Conservation (phyloP, 2,329 filamentous ascomycete species). For the Cryphonectria radicalis region DNA sequence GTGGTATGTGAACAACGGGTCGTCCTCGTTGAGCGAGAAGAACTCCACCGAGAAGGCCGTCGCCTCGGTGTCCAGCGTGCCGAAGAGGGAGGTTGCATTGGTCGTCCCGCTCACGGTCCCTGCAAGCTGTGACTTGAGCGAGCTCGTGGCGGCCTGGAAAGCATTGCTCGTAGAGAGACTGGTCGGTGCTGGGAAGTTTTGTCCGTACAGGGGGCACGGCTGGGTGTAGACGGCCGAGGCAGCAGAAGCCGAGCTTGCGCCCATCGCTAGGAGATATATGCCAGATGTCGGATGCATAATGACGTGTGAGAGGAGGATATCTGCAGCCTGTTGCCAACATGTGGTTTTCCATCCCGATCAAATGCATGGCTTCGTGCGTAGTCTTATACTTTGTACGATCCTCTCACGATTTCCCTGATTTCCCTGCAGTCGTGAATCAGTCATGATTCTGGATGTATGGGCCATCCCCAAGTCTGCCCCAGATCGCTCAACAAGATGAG, state of each 20-base stretch:
- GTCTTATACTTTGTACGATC: neutral
- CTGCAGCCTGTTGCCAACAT: neutral
- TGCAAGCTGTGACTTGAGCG: constrained; percentile 6
- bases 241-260: constrained; percentile 6
- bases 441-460: neutral
- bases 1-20: constrained; percentile 35
- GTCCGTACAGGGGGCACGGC: constrained; percentile 19
- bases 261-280: neutral
- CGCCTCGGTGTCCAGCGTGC: constrained; percentile 10
- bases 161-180: neutral
- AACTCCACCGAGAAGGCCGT: constrained; percentile 29
- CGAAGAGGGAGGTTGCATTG: constrained; percentile 6
- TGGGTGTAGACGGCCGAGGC: constrained; percentile 1
- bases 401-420: neutral
- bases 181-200: constrained; percentile 15
- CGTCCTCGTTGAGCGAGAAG: constrained; percentile 28
- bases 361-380: neutral
- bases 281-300: neutral
- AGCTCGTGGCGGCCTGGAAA: constrained; percentile 12
- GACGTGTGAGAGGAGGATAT: neutral
- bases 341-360: neutral
- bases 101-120: neutral
- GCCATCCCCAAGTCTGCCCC: neutral
- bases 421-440: neutral
- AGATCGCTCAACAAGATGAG: neutral